Base-by-base conservation (phyloP, 805 yeast genomes). In the Wickerhamia fluorescens region DNA sequence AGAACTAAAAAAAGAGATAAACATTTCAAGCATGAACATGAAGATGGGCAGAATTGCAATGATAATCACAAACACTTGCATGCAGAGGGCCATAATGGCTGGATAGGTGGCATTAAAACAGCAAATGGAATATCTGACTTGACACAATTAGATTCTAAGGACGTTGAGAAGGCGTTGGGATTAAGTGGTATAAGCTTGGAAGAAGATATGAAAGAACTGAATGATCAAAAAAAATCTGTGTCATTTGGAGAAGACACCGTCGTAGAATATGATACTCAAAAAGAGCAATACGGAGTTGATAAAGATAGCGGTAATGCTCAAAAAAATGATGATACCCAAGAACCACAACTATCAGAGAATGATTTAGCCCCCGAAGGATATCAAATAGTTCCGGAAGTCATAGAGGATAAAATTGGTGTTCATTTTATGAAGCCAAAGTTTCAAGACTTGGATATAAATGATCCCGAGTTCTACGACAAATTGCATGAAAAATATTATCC, bases 401-500 rank as follows among this genome's bases (percentile, higher is more conserved):
- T 58, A n/a, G 67, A 63, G 13, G 49, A 65, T 5, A 47, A 62
- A 14, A 40, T 57, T 1, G 60, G 61, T 28, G 75, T 83, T 3
- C 94, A 83, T 53, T 83, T 84, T 41, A 73, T 82, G 1, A 72
- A 68, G 28, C 81, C 83, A 5, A 45, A 46, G 19, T 34, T 46
- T 2, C 29, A 45, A 11, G 46, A 47, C 12, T 40, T 79, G 19
- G 87, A 83, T 41, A 52, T 84, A 5, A 63, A 81, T 45, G 95
- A 81, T 52, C 92, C 94, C 1, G 68, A 78, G 7, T 88, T 88
- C 50, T 70, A 76, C 40, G 77, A 77, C 16, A 79, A 86, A 45
- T 58, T 92, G 29, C 92, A 87, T 45, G 81, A 76, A 15, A 83
- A 82, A 47, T 89, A 75, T 56, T 92, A 78, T 56, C 96, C 99